Conservation (phyloP, 1,284 basidiomycete species). For the Ceratobasidium sp. region DNA sequence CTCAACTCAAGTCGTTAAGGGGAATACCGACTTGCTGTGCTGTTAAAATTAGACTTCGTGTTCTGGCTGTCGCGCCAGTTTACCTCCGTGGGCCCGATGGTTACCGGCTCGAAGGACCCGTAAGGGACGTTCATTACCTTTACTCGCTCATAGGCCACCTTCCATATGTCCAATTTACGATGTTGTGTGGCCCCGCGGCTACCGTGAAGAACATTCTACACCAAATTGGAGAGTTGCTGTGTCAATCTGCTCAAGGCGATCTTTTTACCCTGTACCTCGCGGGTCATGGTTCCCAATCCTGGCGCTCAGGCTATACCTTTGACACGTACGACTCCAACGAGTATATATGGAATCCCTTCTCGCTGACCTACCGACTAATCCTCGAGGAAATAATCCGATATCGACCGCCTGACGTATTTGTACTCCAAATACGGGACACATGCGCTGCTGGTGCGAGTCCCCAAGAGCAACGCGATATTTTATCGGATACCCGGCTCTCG, state of each 20-base stretch:
- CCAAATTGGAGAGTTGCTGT: neutral
- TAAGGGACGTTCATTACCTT: neutral
- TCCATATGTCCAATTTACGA: neutral
- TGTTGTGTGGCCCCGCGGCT: neutral
- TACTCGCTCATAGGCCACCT: neutral
- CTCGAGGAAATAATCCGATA: neutral
- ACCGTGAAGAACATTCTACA: neutral
- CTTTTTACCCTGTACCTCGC: conserved; percentile 7
- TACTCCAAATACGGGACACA: conserved; percentile 7
- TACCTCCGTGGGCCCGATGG: neutral
- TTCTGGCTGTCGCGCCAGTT: conserved; percentile 8
- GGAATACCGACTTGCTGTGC: neutral
- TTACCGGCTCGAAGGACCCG: neutral
- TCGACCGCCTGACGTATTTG: neutral
- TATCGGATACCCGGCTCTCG: too few species aligned
- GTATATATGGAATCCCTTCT: neutral
- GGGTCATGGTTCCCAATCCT: neutral
- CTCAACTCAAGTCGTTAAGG: neutral
- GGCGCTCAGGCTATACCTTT: neutral
- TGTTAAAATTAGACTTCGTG: neutral
- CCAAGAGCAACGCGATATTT: too few species aligned
- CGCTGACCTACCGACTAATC: neutral
- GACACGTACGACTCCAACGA: neutral
- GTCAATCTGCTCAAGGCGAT: neutral
- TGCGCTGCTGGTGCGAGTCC: neutral